Conservation (phyloP, 352 stramenopile genomes). For the Phytophthora hibernalis region DNA sequence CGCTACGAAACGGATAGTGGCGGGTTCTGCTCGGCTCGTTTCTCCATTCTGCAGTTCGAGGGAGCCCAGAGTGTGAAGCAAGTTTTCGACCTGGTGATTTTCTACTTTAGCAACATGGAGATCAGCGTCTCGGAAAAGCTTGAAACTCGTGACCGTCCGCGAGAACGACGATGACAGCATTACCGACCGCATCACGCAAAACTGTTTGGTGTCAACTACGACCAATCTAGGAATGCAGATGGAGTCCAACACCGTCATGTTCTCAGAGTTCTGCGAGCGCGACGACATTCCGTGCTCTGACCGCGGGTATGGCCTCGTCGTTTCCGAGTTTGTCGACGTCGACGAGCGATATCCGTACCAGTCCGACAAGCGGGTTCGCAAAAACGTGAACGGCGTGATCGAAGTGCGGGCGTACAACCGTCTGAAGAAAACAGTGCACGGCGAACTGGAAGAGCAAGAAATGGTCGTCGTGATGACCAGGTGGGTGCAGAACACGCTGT, state of each 20-base stretch:
- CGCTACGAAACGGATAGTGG: slow-evolving; percentile 51
- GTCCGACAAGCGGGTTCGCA: slow-evolving; percentile 29
- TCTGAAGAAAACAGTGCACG: not conserved
- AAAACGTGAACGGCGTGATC: slow-evolving; percentile 40
- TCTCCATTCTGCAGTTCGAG: slow-evolving; percentile 61
- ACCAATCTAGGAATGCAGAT: slow-evolving; percentile 36
- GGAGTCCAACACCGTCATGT: slow-evolving; percentile 53
- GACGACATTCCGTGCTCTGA: slow-evolving; percentile 27
- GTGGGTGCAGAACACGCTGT: slow-evolving; percentile 40
- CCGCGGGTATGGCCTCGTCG: slow-evolving; percentile 33
- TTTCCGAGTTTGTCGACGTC: slow-evolving; percentile 41
- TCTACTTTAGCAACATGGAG: slow-evolving; percentile 66
- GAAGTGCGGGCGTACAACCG: slow-evolving; percentile 32
- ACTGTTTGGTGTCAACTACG: slow-evolving; percentile 50
- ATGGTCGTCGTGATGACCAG: slow-evolving; percentile 40
- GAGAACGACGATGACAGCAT: slow-evolving; percentile 49
- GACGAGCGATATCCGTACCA: slow-evolving; percentile 41
- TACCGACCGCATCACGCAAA: slow-evolving; percentile 28
- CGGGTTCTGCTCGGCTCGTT: slow-evolving; percentile 57
- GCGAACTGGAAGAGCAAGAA: slow-evolving; percentile 11
- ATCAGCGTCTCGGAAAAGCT: slow-evolving; percentile 62
- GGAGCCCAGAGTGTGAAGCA: slow-evolving; percentile 42
- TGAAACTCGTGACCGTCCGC: slow-evolving; percentile 53
- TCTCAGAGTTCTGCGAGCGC: slow-evolving; percentile 37
- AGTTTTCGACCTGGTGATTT: slow-evolving; percentile 60